A percentile compares a stretch with the other conserved stretches of the same genome.
Conservation (phyloP, 2,329 filamentous ascomycete species). For the Amauroascus niger region DNA sequence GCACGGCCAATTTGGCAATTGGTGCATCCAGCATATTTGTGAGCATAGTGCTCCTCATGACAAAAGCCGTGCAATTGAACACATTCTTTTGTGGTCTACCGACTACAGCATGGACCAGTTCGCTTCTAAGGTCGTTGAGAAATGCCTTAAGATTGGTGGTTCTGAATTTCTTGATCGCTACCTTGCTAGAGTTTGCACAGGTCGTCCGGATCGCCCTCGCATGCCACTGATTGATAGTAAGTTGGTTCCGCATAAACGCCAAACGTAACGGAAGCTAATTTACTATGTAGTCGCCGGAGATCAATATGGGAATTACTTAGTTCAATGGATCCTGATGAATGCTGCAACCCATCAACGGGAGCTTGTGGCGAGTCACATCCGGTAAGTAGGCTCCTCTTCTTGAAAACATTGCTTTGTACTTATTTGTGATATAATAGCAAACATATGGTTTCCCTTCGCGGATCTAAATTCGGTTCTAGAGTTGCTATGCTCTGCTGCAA, state of each 20-base stretch:
- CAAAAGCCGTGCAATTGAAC: slow-evolving; percentile 85
- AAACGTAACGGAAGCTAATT: background rate
- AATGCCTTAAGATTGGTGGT: slow-evolving; percentile 94
- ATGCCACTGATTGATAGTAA: slow-evolving; percentile 90
- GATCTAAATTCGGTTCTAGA: slow-evolving; percentile 95
- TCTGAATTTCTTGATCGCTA: slow-evolving; percentile 85
- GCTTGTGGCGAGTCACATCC: slow-evolving; percentile 83
- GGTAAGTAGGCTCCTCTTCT: slow-evolving; percentile 33
- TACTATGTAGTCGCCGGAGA: slow-evolving; percentile 64
- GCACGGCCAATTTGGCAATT: slow-evolving; percentile 96
- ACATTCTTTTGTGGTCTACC: slow-evolving; percentile 83
- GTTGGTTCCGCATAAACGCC: slow-evolving; percentile 21
- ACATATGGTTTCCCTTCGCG: slow-evolving; percentile 97
- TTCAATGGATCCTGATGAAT: slow-evolving; percentile 93
- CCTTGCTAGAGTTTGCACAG: slow-evolving; percentile 86
- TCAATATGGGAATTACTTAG: slow-evolving; percentile 96
- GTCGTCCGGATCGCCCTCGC: slow-evolving; percentile 77
- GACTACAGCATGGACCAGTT: slow-evolving; percentile 99
- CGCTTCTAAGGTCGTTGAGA: slow-evolving; percentile 97
- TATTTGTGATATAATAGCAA: slow-evolving; percentile 44
- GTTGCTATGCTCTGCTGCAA: slow-evolving; percentile 99
- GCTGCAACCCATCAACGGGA: slow-evolving; percentile 81
- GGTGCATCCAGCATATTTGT: slow-evolving; percentile 99
- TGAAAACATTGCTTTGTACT: slow-evolving; percentile 8
- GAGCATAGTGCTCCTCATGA: slow-evolving; percentile 89